Evolutionary conservation across 2,329 filamentous ascomycete species (phyloP), one percentile per base, ranked within the genome.

Genomic region (Aspergillus japonicus): DNA sequence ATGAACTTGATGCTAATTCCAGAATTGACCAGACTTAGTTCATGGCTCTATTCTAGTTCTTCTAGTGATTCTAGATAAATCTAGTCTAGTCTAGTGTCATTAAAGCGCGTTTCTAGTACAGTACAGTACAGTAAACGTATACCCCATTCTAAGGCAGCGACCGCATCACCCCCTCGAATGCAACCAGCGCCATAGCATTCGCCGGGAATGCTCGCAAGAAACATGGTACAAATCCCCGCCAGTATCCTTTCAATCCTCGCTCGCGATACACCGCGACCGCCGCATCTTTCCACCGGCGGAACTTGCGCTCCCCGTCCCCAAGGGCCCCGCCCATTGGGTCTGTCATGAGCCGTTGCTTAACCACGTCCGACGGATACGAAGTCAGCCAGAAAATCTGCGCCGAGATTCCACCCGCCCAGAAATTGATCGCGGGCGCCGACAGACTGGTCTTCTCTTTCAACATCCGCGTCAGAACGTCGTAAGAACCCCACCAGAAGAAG

Each of bases 401-500:
- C 51, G 89, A 93, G 54, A 98, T 79, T 0, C 95, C 95, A 3
- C 95, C 95, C 0, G 95, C 94, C 94, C 94, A 98, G 80, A 99
- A 99, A 74, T 98, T 98, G 71, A 98, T 83, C 1, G 88, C 88
- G 0, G 95, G 92, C 0, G 87, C 86, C 56, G 89, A 89, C 56
- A 97, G 79, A 12, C 68, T 77, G 2, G 93, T 96, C 68, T 87
- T 81, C 19, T 85, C 76, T 57, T 85, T 81, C 71, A 98, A 80
- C 60, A 83, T 78, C 23, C 86, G 82, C 5, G 91, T 90, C 67
- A 98, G 84, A 31, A 96, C 68, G 70, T 97, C 94, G 80, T 99
- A 99, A 61, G 87, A 90, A n/a, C 88, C 88, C 95, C 95, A 99
- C 93, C 93, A 98, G 80, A 89, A 95, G 83, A 96, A 97, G 82